Conservation (phyloP, 2,329 filamentous ascomycete species). For the Talaromyces sp. region DNA sequence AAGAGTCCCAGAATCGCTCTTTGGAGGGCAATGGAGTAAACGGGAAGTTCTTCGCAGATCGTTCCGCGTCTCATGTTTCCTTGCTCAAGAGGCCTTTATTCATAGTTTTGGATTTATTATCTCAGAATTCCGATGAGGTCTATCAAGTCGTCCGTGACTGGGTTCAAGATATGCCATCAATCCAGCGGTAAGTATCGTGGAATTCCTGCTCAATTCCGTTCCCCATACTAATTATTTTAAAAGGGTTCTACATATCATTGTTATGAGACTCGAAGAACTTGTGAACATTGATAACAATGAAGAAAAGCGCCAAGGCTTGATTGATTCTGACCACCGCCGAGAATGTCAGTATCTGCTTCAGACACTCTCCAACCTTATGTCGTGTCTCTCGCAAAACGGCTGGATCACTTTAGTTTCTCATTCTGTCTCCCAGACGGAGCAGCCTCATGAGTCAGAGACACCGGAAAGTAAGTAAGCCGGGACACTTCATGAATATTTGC, state of each 20-base stretch:
- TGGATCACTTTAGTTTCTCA: constrained; percentile 67
- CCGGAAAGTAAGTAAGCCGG: constrained; percentile 43
- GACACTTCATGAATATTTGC: background rate
- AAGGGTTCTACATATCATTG: constrained; percentile 35
- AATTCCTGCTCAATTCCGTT: background rate
- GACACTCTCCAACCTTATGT: constrained; percentile 67
- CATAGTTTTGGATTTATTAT: constrained; percentile 70
- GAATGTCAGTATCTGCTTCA: constrained; percentile 73
- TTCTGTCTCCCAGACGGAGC: constrained; percentile 46
- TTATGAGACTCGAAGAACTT: constrained; percentile 31
- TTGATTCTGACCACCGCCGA: constrained; percentile 60
- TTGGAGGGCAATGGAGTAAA: constrained; percentile 19
- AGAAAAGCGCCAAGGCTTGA: background rate
- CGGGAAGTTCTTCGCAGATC: constrained; percentile 17
- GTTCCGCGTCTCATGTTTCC: constrained; percentile 40
- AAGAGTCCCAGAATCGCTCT: constrained; percentile 32
- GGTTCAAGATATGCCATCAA: constrained; percentile 57
- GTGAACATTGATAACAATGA: constrained; percentile 19
- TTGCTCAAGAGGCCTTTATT: constrained; percentile 79
- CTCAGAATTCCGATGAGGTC: constrained; percentile 66
- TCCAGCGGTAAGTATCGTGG: constrained; percentile 43
- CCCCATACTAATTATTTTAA: background rate
- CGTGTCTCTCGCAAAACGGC: constrained; percentile 61
- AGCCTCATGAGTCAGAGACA: constrained; percentile 40
- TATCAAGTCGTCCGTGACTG: constrained; percentile 75